Evolutionary conservation across 768 basidiomycete genomes (phyloP), one percentile per base, ranked within the genome.

Genomic region (Mycena pura): DNA sequence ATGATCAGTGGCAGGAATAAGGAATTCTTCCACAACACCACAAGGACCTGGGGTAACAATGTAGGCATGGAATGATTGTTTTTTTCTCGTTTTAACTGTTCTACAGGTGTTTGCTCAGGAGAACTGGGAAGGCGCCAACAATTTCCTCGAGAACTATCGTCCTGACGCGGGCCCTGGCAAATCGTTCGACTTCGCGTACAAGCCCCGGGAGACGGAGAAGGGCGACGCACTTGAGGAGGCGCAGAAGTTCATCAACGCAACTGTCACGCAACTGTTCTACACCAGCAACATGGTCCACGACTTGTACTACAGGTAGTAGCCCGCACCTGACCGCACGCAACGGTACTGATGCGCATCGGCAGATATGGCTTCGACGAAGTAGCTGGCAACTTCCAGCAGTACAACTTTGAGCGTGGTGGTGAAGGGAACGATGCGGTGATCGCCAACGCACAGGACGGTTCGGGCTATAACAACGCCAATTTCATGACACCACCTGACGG

Each of bases 371-470:
- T 99, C 75, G 91, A 92, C 70, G 96, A 98, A 74, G 81, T 81
- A 9, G 78, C 91, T 2, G 96, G 96, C 14, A 98, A 99, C 83
- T 99, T 99, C 90, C 96, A 99, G 76, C 93, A 95, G 69, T 85
- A 93, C 83, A 99, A 99, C 86, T 96, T 96, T 68, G 95, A 88
- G 1, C 87, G 88, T 38, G 96, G 96, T 25, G 96, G 96, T 21
- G 76, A 76, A 53, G 95, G 94, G 70, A 86, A 86, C 63, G 95
- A 99, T 65, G 95, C 88, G 29, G 93, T 99, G 58, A 94, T 97
- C 61, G 87, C 92, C 53, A 96, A 96, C 69, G 96, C 96, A 2
- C 95, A 98, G 76, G 96, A 98, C 67, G 96, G 96, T 38, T 90
- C 87, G 14, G 96, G 95, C 2, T 95, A 86, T 78, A 95, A 93